A percentile compares a stretch with the other conserved stretches of the same genome.
Conservation (phyloP, 768 basidiomycete species). For the Trametes sanguinea region DNA sequence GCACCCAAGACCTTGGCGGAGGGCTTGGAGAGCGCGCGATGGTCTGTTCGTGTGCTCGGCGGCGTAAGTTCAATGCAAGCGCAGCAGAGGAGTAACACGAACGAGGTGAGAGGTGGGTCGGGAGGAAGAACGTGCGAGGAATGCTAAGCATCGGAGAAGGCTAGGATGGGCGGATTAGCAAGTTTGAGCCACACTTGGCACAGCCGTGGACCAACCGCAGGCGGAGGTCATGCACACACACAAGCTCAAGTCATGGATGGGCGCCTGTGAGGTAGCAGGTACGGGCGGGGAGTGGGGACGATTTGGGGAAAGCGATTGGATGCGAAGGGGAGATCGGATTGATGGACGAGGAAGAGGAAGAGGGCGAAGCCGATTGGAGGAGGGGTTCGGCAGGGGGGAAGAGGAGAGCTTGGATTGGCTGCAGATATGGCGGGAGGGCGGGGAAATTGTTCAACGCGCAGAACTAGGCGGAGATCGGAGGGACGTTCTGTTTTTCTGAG, state of each 20-base stretch:
- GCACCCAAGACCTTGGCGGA: conserved; percentile 1
- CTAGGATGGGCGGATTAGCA: not conserved
- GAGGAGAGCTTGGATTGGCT: conserved; percentile 12
- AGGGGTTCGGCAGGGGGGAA: conserved; percentile 4
- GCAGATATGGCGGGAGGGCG: conserved; percentile 9
- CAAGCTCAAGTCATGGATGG: not conserved
- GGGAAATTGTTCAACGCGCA: conserved; percentile 8
- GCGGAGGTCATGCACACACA: too few species aligned
- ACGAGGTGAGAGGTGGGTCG: not conserved
- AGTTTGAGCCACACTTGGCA: not conserved
- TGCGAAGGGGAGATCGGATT: conserved; percentile 8
- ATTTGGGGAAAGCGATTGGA: not conserved
- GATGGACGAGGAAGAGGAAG: conserved; percentile 2
- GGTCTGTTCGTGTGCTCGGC: too few species aligned
- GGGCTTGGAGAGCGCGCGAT: not conserved
- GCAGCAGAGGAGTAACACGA: conserved; percentile 4
- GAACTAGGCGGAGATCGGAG: conserved; percentile 11
- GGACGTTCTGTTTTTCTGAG: not conserved
- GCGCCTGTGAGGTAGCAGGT: not conserved
- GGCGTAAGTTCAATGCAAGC: not conserved
- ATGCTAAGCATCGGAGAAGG: conserved; percentile 2
- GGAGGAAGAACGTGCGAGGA: not conserved
- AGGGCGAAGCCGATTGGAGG: conserved; percentile 14
- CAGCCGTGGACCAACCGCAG: too few species aligned
- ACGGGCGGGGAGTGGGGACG: not conserved